Base-by-base conservation (phyloP, 139 green algal species). In the Coelastrella sp. region DNA sequence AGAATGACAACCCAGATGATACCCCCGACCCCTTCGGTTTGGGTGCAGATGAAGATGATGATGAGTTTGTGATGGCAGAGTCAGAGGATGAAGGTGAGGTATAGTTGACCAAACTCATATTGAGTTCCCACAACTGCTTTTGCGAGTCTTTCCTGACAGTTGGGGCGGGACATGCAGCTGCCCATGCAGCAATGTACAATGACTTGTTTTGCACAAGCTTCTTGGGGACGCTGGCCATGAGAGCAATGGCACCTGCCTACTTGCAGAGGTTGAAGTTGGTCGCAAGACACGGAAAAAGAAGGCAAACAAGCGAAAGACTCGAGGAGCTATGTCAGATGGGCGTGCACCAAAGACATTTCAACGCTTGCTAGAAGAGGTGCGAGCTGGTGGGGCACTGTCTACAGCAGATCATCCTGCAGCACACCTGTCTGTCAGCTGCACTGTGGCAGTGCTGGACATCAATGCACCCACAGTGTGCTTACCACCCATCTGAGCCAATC, bases 281-380 rank as follows among this genome's bases (percentile, higher is more conserved):
- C 71, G 85, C 27, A 93, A 95, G 80, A 67, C 75, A 30, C 81
- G 81, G 27, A 81, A 81, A 32, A 32, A 53, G 21, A 48, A 45
- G 15, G 11, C 66, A 27, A 35, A 34, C 7, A 83, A 74, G 50
- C 81, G 88, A 40, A 93, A 91, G 85, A 94, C 90, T 53, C 86
- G 93, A 15, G 90, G 85, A 38, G 89, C 89, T 68, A 59, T 89
- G 23, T 74, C 80, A 2, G 90, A 90, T 27, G 82, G 85, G 11
- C 57, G 82, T 40, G 89, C 80, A 17, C 88, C 91, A 9, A 91
- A 91, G 30, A 92, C 64, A 43, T 96, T 97, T 60, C 88, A 87
- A 8, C 67, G 89, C 62, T 69, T 96, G 34, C 53, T 97, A 1
- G 92, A 97, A 21, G 91, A 96, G 85, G 88, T 89, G 81, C 81